These are phyloP conservation scores for Datura wrightii DNA, from an alignment of 257 asterid species.

Conservation along the genomic window DNA sequence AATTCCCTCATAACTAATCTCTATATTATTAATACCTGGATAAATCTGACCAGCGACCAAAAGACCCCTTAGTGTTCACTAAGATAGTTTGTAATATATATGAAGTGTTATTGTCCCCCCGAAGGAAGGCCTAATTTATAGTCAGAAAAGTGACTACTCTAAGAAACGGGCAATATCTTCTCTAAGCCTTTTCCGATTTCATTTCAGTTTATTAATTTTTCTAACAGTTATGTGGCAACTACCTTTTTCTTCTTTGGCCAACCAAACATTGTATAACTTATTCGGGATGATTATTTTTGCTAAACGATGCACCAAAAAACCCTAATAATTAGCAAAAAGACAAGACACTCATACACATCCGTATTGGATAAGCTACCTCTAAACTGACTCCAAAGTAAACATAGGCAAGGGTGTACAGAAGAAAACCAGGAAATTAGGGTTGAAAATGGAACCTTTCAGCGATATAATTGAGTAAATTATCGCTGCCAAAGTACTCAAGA, in stretches of 20 bases:
- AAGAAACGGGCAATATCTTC: too few relatives aligned
- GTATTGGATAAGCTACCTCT: neutral
- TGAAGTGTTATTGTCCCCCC: neutral
- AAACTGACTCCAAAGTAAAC: neutral
- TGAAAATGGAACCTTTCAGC: constrained; percentile 35
- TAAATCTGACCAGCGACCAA: too few relatives aligned
- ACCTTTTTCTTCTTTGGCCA: neutral
- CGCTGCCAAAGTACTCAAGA: constrained; percentile 31
- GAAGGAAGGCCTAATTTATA: neutral
- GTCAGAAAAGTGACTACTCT: too few relatives aligned
- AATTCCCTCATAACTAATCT: too few relatives aligned
- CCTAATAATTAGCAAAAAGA: neutral
- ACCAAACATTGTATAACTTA: neutral
- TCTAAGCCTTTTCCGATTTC: neutral
- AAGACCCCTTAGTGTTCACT: too few relatives aligned
- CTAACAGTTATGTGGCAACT: neutral
- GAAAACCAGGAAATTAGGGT: neutral
- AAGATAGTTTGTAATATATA: neutral
- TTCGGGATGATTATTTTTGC: neutral
- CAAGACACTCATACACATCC: neutral
- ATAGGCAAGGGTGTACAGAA: neutral
- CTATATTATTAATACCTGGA: too few relatives aligned
- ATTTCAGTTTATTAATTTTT: neutral
- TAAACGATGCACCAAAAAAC: neutral
- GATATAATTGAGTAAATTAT: constrained; percentile 36